A percentile compares a stretch with the other conserved stretches of the same genome.
Evolutionary conservation across 2,329 filamentous ascomycete genomes (phyloP).

Genomic region (Cryoendolithus antarcticus): DNA sequence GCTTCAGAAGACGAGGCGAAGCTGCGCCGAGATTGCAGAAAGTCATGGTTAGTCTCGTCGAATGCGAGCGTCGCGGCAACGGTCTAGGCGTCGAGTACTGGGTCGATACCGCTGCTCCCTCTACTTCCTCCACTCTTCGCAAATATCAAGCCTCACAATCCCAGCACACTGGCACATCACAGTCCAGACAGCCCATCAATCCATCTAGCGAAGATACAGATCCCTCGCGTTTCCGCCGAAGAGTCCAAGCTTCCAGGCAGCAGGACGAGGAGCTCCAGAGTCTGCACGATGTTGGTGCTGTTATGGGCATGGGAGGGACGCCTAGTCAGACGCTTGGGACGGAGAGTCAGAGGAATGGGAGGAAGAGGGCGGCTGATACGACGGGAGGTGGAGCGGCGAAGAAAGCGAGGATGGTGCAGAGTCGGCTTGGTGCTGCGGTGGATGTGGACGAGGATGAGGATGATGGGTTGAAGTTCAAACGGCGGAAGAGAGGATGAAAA

Average conservation of each 20-base stretch:
- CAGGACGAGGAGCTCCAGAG: conserved; percentile 14
- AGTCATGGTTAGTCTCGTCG: conserved; percentile 59
- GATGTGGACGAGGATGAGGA: conserved; percentile 42
- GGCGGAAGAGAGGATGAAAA: conserved; percentile 22
- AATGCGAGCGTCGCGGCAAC: conserved; percentile 58
- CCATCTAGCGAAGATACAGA: conserved; percentile 12
- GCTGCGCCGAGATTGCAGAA: conserved; percentile 33
- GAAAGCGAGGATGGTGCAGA: conserved; percentile 19
- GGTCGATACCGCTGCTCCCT: conserved; percentile 28
- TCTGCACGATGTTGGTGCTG: conserved; percentile 6
- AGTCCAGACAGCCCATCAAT: conserved; percentile 4
- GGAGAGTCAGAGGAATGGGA: conserved; percentile 10
- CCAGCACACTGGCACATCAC: conserved; percentile 7
- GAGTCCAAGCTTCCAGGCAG: conserved; percentile 14
- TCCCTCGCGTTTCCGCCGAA: conserved; percentile 17
- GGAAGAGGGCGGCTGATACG: conserved; percentile 15
- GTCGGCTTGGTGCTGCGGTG: conserved; percentile 7
- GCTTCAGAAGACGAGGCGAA: conserved; percentile 51
- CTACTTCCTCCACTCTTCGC: conserved; percentile 13
- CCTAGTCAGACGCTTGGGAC: conserved; percentile 12
- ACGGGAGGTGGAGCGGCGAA: conserved; percentile 16
- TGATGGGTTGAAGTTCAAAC: conserved; percentile 43
- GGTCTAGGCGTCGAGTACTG: conserved; percentile 69
- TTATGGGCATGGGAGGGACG: conserved; percentile 8
- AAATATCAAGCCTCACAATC: conserved; percentile 11